A percentile compares a stretch with the other conserved stretches of the same genome.
These are phyloP conservation scores for Lathyrus sativus DNA, from an alignment of 306 rosid species.

Conservation along the genomic window DNA sequence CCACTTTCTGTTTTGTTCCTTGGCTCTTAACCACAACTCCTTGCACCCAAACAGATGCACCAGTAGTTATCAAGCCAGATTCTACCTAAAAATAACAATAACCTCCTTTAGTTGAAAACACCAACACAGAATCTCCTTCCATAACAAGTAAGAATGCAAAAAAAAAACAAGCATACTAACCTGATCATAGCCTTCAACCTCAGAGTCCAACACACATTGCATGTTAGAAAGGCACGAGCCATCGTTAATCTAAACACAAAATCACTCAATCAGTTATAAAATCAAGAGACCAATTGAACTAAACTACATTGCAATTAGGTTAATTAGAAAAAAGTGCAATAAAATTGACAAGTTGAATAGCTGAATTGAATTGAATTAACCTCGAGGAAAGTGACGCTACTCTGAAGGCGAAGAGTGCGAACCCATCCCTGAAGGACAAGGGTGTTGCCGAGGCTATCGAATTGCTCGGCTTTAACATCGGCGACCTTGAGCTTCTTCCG, in stretches of 20 bases:
- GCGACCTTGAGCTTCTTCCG: slow-evolving; percentile 76
- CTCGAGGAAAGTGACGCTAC: slow-evolving; percentile 83
- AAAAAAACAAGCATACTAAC: slow-evolving; percentile 39
- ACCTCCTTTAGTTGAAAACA: slow-evolving; percentile 47
- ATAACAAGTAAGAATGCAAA: background rate
- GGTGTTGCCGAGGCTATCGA: slow-evolving; percentile 59
- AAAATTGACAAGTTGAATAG: slow-evolving; percentile 8
- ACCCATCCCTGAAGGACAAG: slow-evolving; percentile 79
- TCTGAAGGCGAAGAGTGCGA: slow-evolving; percentile 80
- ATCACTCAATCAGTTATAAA: slow-evolving; percentile 12
- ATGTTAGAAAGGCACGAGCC: slow-evolving; percentile 93
- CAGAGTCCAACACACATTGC: slow-evolving; percentile 82
- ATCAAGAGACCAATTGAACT: background rate
- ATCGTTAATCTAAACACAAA: slow-evolving; percentile 67
- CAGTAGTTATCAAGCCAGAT: slow-evolving; percentile 72
- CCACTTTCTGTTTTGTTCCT: slow-evolving; percentile 92
- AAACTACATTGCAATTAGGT: slow-evolving; percentile 12
- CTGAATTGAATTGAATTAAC: slow-evolving; percentile 34
- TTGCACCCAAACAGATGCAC: slow-evolving; percentile 92
- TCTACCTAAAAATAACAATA: slow-evolving; percentile 67
- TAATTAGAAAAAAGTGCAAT: background rate
- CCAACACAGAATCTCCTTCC: slow-evolving; percentile 6
- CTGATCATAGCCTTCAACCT: slow-evolving; percentile 82
- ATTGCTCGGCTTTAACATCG: slow-evolving; percentile 66
- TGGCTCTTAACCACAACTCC: slow-evolving; percentile 78